A percentile compares a stretch with the other conserved stretches of the same genome.
These are phyloP conservation scores for Candida germanica DNA, from an alignment of 805 yeast genomes.

Conservation along the genomic window DNA sequence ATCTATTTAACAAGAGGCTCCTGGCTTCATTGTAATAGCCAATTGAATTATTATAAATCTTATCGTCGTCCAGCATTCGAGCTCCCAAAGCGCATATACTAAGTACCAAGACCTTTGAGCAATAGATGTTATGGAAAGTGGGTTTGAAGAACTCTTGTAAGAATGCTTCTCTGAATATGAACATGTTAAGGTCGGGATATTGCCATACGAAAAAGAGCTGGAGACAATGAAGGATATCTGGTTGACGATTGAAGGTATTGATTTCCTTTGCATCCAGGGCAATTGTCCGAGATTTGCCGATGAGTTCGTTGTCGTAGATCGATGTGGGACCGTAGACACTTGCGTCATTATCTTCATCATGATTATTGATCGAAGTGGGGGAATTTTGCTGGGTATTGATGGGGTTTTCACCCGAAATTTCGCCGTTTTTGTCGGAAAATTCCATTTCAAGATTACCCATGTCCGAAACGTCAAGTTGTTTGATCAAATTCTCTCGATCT, in stretches of 20 bases:
- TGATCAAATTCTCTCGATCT: slow-evolving; percentile 6
- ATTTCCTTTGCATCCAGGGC: slow-evolving; percentile 14
- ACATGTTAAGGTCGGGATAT: slow-evolving; percentile 61
- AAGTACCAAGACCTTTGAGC: slow-evolving; percentile 51
- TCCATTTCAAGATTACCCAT: not conserved
- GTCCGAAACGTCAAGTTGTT: not conserved
- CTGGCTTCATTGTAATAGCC: slow-evolving; percentile 48
- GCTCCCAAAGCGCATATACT: slow-evolving; percentile 62
- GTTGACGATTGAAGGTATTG: slow-evolving; percentile 33
- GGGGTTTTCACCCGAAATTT: too few relatives aligned
- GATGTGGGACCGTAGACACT: slow-evolving; percentile 46
- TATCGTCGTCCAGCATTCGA: slow-evolving; percentile 43
- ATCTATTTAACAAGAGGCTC: slow-evolving; percentile 34
- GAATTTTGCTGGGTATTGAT: too few relatives aligned
- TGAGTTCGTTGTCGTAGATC: slow-evolving; percentile 33
- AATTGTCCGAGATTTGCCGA: slow-evolving; percentile 16
- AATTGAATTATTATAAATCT: slow-evolving; percentile 38
- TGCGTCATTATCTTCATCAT: slow-evolving; percentile 23
- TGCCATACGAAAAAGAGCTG: slow-evolving; percentile 59
- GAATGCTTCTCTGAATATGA: slow-evolving; percentile 62
- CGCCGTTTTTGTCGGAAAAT: too few relatives aligned
- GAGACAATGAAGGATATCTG: slow-evolving; percentile 33
- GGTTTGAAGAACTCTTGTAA: slow-evolving; percentile 59
- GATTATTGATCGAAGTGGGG: not conserved
- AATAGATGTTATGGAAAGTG: slow-evolving; percentile 47